Evolutionary conservation across 2,329 filamentous ascomycete species (phyloP), one percentile per base, ranked within the genome.

Genomic region (Ceratocystis alfenasii): DNA sequence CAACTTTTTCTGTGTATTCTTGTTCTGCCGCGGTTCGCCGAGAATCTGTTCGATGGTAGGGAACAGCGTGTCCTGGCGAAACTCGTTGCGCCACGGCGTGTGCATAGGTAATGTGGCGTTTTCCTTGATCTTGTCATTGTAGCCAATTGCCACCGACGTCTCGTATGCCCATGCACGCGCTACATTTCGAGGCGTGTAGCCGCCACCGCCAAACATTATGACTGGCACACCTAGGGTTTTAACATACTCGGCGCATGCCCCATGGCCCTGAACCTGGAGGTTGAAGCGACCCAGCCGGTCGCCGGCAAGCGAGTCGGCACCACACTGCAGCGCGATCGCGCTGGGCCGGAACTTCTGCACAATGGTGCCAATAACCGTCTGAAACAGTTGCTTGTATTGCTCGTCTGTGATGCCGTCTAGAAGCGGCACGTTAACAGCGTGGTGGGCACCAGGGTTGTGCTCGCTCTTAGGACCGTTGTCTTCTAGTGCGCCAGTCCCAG

Each of bases 111-210:
- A 87, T 12, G 84, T 81, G 20, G 87, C 83, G 73, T 80, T 78
- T 25, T 65, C 66, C 63, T 68, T 68, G 69, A 96, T 87, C 66
- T 83, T 82, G 69, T 87, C 81, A 68, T 88, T 81, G 66, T 85
- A 86, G 70, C 87, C 86, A 69, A 95, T 89, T 68, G 90, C 90
- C 70, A 97, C 90, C 68, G 89, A 88, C 12, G 94, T 99, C 77
- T 99, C 94, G 76, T 95, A 93, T 28, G 92, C 90, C 94, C 94
- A 99, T 36, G 93, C 91, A 65, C 94, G 88, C 53, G 94, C 94
- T 5, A 99, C 94, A 72, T 99, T 99, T 69, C 93, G 85, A 4
- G 94, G 92, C 15, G 94, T 99, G 76, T 99, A 99, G 33, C 94
- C 94, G 66, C 94, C 94, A 48, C 94, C 94, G 57, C 94, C 94